Evolutionary conservation across 306 rosid genomes (phyloP), one percentile per base, ranked within the genome.

Genomic region (Vigna reflexopilosa): DNA sequence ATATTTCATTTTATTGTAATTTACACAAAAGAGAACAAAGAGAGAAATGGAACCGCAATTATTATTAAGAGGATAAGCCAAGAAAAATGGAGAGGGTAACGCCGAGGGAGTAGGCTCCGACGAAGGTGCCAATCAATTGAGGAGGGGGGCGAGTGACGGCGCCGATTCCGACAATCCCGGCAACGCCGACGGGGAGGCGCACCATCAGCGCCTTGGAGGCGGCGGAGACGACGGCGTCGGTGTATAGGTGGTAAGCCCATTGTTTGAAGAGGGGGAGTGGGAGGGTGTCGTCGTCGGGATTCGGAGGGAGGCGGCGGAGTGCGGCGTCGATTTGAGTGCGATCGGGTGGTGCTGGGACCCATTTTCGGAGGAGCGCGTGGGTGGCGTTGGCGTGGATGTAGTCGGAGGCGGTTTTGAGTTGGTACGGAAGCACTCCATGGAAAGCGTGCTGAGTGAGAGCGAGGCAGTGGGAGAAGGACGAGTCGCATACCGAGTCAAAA

Each of bases 61-160:
- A 84, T 9, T 12, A 45, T 44, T 42, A 0, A 9, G 86, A 81
- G 12, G 85, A 89, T 76, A 93, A 81, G 49, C 88, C 80, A 47
- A 86, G 70, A 72, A 80, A 91, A 32, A 94, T 52, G 7, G 94
- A 77, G 61, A 87, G 47, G 0, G 85, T 90, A 52, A 94, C 87
- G 7, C 89, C 97, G 15, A 94, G 76, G 11, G 96, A 86, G 88
- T 92, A 94, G 1, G 83, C 89, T 17, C 89, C 94, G 47, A 90
- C 75, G 61, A 87, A 89, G 16, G 90, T 51, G 44, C 93, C 96
- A 28, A 90, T 75, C 32, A 90, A 3, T 2, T 49, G 84, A 15
- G 81, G 86, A 0, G 86, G 85, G 0, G 89, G 80, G 32, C 87
- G 88, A 79, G 91, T 80, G 64, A 73, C 84, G 1, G 84, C 89